Conservation (phyloP, 164 flowering plant genomes). For the Malania oleifera region DNA sequence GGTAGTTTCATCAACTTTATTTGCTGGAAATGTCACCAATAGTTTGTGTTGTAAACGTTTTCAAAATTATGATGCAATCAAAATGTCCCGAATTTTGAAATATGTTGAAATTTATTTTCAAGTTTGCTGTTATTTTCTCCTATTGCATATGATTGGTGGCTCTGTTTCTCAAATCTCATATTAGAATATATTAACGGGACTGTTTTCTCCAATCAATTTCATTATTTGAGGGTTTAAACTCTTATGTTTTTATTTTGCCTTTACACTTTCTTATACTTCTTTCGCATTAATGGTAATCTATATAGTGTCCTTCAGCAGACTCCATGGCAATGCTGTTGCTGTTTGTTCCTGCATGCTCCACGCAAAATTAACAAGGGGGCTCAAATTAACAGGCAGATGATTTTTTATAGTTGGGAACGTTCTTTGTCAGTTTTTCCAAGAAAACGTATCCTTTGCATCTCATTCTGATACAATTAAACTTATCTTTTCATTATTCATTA, state of each 20-base stretch:
- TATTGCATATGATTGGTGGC: no score
- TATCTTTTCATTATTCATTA: background rate
- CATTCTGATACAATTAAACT: background rate
- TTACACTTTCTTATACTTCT: background rate
- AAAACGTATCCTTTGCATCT: constrained; percentile 61
- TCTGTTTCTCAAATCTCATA: no score
- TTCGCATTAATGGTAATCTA: background rate
- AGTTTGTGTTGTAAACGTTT: no score
- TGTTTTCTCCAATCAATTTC: no score
- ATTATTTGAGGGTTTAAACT: no score
- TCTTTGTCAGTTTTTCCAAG: constrained; percentile 40
- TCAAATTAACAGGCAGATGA: constrained; percentile 33
- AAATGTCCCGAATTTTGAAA: no score
- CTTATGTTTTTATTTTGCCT: background rate
- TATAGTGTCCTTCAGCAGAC: constrained; percentile 24
- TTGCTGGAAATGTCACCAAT: no score
- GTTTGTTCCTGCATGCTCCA: constrained; percentile 29
- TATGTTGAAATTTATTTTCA: no score
- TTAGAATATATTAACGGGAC: no score
- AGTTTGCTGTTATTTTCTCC: no score
- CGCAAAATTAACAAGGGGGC: constrained; percentile 12
- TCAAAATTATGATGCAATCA: no score
- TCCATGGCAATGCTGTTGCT: constrained; percentile 35
- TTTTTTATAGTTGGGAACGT: constrained; percentile 39
- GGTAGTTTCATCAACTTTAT: no score